These are phyloP conservation scores for Penicillium paxilli DNA, from an alignment of 495 filamentous ascomycete species.

Conservation along the genomic window DNA sequence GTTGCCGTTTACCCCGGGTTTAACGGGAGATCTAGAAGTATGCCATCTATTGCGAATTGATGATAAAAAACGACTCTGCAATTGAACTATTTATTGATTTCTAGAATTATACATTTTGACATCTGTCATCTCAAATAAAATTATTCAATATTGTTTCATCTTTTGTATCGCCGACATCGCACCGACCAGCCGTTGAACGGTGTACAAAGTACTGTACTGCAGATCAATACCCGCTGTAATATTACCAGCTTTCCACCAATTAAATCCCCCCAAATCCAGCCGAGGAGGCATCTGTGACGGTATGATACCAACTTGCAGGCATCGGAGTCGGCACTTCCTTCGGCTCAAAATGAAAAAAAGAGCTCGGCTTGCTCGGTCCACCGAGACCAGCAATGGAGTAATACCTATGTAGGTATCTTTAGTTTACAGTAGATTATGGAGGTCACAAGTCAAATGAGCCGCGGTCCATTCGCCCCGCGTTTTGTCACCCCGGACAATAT, in stretches of 20 bases:
- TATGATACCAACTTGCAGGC: slow-evolving; percentile 27
- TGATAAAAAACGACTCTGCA: no score
- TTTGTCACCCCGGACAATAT: slow-evolving; percentile 3
- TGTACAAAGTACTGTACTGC: not conserved
- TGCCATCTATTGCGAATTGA: no score
- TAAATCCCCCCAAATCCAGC: slow-evolving; percentile 3
- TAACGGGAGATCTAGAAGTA: not conserved
- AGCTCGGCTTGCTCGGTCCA: no score
- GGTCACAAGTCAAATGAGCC: slow-evolving; percentile 11
- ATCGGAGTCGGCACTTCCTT: slow-evolving; percentile 27
- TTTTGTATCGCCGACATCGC: not conserved
- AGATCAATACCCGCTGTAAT: not conserved
- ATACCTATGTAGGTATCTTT: no score
- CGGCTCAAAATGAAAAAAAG: no score
- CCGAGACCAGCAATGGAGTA: no score
- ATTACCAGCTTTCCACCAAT: slow-evolving; percentile 10
- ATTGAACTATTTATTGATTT: no score
- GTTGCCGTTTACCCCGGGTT: slow-evolving; percentile 8
- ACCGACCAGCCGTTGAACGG: not conserved
- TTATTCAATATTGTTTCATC: no score
- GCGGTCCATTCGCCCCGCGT: slow-evolving; percentile 19
- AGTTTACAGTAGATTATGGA: not conserved
- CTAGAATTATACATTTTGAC: no score
- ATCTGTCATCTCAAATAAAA: no score
- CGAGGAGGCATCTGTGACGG: slow-evolving; percentile 31